Conservation (phyloP, 2,329 filamentous ascomycete genomes). For the Aurifilum marmelostoma region DNA sequence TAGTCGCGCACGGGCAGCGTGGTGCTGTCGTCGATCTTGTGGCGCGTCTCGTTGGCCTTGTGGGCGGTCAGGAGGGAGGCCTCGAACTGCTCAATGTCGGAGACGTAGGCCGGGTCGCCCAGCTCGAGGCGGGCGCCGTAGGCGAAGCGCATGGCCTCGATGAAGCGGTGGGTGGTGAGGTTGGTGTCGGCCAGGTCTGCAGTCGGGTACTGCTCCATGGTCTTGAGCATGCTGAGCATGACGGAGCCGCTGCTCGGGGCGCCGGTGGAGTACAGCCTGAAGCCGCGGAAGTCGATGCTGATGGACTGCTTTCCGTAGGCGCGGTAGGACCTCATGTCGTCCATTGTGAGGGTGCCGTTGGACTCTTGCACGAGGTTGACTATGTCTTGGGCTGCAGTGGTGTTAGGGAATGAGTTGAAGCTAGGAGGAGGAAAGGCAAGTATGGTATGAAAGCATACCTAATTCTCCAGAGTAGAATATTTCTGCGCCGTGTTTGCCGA, state of each 20-base stretch:
- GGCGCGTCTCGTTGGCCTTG: slow-evolving; percentile 62
- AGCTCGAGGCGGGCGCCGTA: slow-evolving; percentile 80
- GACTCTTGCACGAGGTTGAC: slow-evolving; percentile 67
- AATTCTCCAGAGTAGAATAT: slow-evolving; percentile 44
- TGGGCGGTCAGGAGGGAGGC: slow-evolving; percentile 65
- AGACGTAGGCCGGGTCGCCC: slow-evolving; percentile 79
- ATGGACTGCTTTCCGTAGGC: slow-evolving; percentile 64
- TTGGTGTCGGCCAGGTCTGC: slow-evolving; percentile 59
- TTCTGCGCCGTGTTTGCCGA: slow-evolving; percentile 67
- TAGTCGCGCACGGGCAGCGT: slow-evolving; percentile 78
- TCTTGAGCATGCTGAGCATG: slow-evolving; percentile 76
- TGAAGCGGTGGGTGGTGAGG: slow-evolving; percentile 77
- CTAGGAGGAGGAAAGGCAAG: neutral
- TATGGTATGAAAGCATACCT: slow-evolving; percentile 37
- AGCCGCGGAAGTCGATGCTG: slow-evolving; percentile 69
- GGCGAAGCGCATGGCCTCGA: slow-evolving; percentile 87
- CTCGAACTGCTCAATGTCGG: slow-evolving; percentile 66
- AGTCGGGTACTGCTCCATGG: slow-evolving; percentile 73
- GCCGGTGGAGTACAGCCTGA: slow-evolving; percentile 68
- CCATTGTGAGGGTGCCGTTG: slow-evolving; percentile 84
- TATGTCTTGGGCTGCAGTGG: slow-evolving; percentile 66
- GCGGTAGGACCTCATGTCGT: slow-evolving; percentile 75
- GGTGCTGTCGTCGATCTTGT: slow-evolving; percentile 69
- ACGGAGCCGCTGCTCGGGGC: slow-evolving; percentile 81
- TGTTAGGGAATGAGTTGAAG: slow-evolving; percentile 24